phyloP scores from a whole-genome alignment of 345 rosid genomes.

The Kernera saxatilis region DNA sequence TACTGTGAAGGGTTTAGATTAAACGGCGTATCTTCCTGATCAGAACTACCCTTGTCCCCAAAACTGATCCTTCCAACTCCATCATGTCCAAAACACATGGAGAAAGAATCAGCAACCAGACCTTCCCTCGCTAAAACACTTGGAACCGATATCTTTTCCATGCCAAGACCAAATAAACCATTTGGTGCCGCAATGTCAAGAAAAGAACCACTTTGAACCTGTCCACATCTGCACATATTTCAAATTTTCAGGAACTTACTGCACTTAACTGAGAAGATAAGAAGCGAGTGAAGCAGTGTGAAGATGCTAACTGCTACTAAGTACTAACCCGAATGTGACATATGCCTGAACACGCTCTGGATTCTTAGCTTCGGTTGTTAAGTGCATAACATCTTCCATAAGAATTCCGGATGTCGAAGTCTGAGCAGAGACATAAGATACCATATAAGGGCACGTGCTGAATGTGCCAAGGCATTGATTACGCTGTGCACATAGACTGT shows the following conservation, averaged over 20 bases:
- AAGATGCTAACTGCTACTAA: conserved; percentile 27
- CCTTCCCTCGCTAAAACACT: conserved; percentile 75
- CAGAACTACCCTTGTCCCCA: conserved; percentile 77
- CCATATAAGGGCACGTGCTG: conserved; percentile 72
- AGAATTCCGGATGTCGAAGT: conserved; percentile 79
- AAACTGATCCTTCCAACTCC: conserved; percentile 88
- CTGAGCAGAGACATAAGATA: conserved; percentile 76
- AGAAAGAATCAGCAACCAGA: conserved; percentile 69
- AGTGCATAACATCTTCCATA: conserved; percentile 76
- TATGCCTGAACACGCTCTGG: conserved; percentile 51
- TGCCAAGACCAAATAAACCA: conserved; percentile 82
- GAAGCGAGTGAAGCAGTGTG: neutral
- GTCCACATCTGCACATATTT: conserved; percentile 80
- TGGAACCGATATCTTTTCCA: conserved; percentile 87
- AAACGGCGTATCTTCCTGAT: conserved; percentile 81
- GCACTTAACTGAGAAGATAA: neutral
- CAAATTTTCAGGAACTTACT: conserved; percentile 24
- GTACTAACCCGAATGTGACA: conserved; percentile 67
- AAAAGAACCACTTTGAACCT: conserved; percentile 89
- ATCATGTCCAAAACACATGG: conserved; percentile 81
- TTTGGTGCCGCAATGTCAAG: conserved; percentile 84
- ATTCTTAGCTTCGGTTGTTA: conserved; percentile 43
- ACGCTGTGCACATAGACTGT: conserved; percentile 53
- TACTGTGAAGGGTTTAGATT: conserved; percentile 76
- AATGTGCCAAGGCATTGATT: conserved; percentile 60